A percentile compares a stretch with the other conserved stretches of the same genome.
Conservation (phyloP, 2,329 filamentous ascomycete species). For the Colletotrichum endophyticum region DNA sequence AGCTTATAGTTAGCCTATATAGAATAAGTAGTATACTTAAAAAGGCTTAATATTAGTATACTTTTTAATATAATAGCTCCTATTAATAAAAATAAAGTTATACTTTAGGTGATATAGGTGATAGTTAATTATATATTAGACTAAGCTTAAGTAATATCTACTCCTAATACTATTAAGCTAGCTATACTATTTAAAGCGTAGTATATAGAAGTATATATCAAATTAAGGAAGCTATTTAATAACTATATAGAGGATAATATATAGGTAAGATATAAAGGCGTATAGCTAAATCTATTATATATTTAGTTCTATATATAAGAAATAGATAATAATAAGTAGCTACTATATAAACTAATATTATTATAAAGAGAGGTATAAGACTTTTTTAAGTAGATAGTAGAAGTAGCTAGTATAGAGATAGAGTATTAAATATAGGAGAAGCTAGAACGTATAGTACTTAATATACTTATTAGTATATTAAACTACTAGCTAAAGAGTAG, state of each 20-base stretch:
- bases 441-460: no score
- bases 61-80: no score
- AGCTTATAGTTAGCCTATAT: no score
- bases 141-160: not conserved
- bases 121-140: not conserved
- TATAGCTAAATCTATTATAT: not conserved
- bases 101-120: no score
- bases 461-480: no score
- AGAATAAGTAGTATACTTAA: no score
- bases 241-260: not conserved
- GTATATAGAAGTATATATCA: no score
- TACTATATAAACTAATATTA: not conserved
- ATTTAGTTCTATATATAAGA: not conserved
- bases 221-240: not conserved
- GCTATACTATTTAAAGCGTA: not conserved
- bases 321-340: not conserved
- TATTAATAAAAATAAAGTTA: no score
- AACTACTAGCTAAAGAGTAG: no score
- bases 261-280: not conserved
- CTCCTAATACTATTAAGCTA: not conserved
- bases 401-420: not conserved
- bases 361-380: not conserved
- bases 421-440: not conserved
- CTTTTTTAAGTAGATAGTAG: not conserved
- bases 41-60: no score